Evolutionary conservation across 2,329 filamentous ascomycete species (phyloP), one percentile per base, ranked within the genome.

Genomic region (Penicillium sclerotigenum): DNA sequence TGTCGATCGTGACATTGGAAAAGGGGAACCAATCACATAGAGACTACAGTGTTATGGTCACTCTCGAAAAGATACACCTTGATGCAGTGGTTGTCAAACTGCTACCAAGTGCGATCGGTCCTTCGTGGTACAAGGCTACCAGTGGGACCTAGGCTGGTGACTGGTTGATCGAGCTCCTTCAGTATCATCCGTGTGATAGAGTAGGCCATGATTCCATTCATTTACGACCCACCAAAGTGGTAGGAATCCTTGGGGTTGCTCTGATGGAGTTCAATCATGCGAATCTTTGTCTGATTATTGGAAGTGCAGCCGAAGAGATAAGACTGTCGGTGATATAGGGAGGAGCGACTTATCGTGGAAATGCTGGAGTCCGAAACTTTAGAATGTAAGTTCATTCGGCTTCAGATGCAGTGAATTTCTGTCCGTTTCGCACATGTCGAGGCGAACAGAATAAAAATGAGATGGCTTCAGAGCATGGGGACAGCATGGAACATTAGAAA

Each of bases 161-260:
- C 18, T 22, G 11, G 7, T 14, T 22, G 14, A 18, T 38, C 5
- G 37, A 22, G 11, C 13, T 38, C 3, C 13, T 38, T 38, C 18
- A 14, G 11, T 14, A 22, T 38, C 37, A 22, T 6, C 10, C 8
- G 6, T 9, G 6, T 14, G 37, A 38, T 14, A 38, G 3, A 6
- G 6, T 20, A 14, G 18, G 18, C 14, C 14, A 33, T 16, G 31
- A 38, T 20, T 18, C 18, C 37, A 38, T 6, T 22, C 10, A 11
- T 20, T 41, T 26, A 87, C 87, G 86, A 89, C 20, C 87, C 87
- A 6, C 82, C 80, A 1, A 89, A 69, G 34, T 79, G 77, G 70
- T 88, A 88, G 0, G 85, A 84, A 0, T 72, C 71, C 6, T 68
- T 60, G 2, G 73, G 68, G 55, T 78, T 72, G n/a, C 71, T 64